Evolutionary conservation across 129 eudicot species (phyloP).

Genomic region (Helianthus annuus): HanXRQr2.0-SUNRISE NC_035444.2:34842237-34842736

Average conservation of each 20-base stretch:
- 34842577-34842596: slow-evolving; percentile 32
- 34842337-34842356: slow-evolving; percentile 54
- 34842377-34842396: slow-evolving; percentile 29
- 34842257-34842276: slow-evolving; percentile 23
- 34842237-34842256: slow-evolving; percentile 32
- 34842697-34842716: slow-evolving; percentile 28
- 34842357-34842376: slow-evolving; percentile 56
- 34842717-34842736: slow-evolving; percentile 33
- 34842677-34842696: slow-evolving; percentile 76
- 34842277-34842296: slow-evolving; percentile 35
- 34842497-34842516: slow-evolving; percentile 59
- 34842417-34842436: slow-evolving; percentile 49
- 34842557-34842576: slow-evolving; percentile 43
- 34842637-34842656: slow-evolving; percentile 42
- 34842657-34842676: slow-evolving; percentile 52
- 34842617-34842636: slow-evolving; percentile 22
- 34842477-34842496: slow-evolving; percentile 46
- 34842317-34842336: slow-evolving; percentile 52
- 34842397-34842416: slow-evolving; percentile 15
- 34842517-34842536: slow-evolving; percentile 59
- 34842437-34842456: slow-evolving; percentile 75
- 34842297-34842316: slow-evolving; percentile 39
- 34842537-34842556: slow-evolving; percentile 53
- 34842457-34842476: slow-evolving; percentile 68
- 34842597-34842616: slow-evolving; percentile 16